phyloP scores from a whole-genome alignment of 2,329 filamentous ascomycete species.

The Albifimbria verrucaria region DNA sequence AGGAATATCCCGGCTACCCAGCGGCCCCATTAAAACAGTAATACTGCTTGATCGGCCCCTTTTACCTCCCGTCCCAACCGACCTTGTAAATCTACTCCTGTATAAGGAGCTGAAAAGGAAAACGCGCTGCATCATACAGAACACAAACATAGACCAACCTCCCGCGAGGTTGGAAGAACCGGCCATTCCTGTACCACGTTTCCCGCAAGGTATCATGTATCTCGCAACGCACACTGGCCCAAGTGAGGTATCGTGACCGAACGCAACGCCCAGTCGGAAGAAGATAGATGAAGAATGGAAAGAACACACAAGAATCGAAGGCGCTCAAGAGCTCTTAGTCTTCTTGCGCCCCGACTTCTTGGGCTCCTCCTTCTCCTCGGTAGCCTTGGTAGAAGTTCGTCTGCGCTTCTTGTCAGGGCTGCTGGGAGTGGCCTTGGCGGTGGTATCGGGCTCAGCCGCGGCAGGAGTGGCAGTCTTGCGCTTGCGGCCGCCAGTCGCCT shows the following conservation, averaged over 20 bases:
- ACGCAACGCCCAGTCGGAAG: background rate
- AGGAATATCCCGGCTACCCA: background rate
- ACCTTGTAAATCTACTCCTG: background rate
- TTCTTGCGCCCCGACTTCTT: constrained; percentile 61
- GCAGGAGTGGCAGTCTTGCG: constrained; percentile 52
- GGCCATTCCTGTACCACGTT: background rate
- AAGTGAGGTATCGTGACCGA: background rate
- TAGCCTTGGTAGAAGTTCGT: constrained; percentile 52
- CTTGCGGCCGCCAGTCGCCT: constrained; percentile 48
- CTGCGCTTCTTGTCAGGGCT: constrained; percentile 64
- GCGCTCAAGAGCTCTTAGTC: constrained; percentile 39
- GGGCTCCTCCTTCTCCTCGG: constrained; percentile 52
- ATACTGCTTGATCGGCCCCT: background rate
- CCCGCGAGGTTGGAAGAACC: background rate
- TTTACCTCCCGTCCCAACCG: background rate
- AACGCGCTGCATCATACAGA: background rate
- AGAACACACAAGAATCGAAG: constrained; percentile 9
- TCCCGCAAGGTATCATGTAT: constrained; percentile 1
- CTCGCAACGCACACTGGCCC: background rate
- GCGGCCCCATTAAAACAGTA: background rate
- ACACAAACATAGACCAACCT: background rate
- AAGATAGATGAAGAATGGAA: background rate
- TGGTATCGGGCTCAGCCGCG: constrained; percentile 32
- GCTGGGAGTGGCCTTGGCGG: constrained; percentile 39
- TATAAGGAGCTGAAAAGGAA: background rate